Conservation (phyloP, 2,329 filamentous ascomycete species). For the Aspergillus glaucus region DNA sequence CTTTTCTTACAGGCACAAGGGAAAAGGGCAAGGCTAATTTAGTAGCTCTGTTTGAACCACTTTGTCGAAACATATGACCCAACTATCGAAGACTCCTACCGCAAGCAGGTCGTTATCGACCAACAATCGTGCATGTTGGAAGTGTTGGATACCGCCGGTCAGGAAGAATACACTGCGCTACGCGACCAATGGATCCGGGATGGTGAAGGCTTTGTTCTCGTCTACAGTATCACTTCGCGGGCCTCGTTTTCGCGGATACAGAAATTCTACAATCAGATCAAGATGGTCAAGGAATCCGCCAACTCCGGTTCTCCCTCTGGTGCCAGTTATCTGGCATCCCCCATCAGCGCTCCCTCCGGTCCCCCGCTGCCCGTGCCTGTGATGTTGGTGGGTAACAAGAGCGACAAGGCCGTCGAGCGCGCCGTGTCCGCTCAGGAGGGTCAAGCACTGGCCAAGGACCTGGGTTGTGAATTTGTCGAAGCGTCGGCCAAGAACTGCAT, state of each 20-base stretch:
- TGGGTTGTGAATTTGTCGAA: constrained; percentile 95
- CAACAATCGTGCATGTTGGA: constrained; percentile 95
- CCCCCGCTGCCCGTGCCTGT: constrained; percentile 70
- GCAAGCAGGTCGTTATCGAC: constrained; percentile 76
- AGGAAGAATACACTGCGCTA: constrained; percentile 96
- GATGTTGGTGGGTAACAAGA: constrained; percentile 99
- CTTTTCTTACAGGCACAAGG: constrained; percentile 1
- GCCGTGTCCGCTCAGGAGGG: constrained; percentile 97
- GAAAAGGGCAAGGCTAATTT: background rate
- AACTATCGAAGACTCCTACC: constrained; percentile 63
- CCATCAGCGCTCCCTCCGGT: constrained; percentile 39
- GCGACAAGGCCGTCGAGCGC: constrained; percentile 88
- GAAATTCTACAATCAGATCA: constrained; percentile 93
- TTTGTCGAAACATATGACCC: constrained; percentile 87
- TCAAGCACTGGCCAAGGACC: constrained; percentile 78
- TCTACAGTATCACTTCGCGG: constrained; percentile 97
- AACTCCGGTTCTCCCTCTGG: constrained; percentile 50
- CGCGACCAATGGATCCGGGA: constrained; percentile 98
- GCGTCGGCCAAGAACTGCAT: constrained; percentile 97
- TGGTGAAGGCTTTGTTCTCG: constrained; percentile 92
- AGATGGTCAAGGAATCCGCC: constrained; percentile 86
- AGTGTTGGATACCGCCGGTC: constrained; percentile 91
- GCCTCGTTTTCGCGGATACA: constrained; percentile 93
- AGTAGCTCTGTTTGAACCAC: constrained; percentile 86
- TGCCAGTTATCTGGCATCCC: constrained; percentile 46